These are phyloP conservation scores for Batkoa obscura DNA, from an alignment of 371 early-diverging fungal species.

Conservation along the genomic window DNA sequence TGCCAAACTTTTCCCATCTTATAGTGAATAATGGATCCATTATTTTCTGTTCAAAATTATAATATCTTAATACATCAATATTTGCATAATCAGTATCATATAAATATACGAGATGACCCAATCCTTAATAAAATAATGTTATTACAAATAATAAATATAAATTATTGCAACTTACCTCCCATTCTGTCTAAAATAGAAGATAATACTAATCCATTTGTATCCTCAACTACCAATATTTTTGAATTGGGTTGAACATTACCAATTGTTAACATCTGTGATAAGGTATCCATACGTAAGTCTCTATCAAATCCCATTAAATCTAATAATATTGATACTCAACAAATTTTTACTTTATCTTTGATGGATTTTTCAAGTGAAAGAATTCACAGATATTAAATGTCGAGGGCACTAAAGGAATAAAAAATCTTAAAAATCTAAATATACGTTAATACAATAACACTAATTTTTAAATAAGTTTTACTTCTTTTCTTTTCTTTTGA, in stretches of 20 bases:
- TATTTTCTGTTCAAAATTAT: conserved; percentile 43
- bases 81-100: conserved; percentile 58
- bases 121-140: conserved; percentile 7
- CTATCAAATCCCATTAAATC: conserved; percentile 16
- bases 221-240: conserved; percentile 63
- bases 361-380: conserved; percentile 52
- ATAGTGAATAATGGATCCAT: conserved; percentile 30
- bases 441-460: neutral
- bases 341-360: conserved; percentile 57
- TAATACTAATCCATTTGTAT: conserved; percentile 67
- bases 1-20: conserved; percentile 45
- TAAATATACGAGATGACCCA: conserved; percentile 39
- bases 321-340: neutral
- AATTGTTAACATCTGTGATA: conserved; percentile 68
- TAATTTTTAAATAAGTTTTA: conserved; percentile 12
- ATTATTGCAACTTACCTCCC: conserved; percentile 20
- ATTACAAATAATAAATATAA: conserved; percentile 4
- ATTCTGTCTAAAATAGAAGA: conserved; percentile 68
- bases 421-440: conserved; percentile 57
- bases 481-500: conserved; percentile 83
- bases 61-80: conserved; percentile 54
- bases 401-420: conserved; percentile 63
- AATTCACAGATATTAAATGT: conserved; percentile 55
- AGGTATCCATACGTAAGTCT: conserved; percentile 72
- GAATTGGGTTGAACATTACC: conserved; percentile 62